These are phyloP conservation scores for Ascosphaera apis DNA, from an alignment of 2,329 filamentous ascomycete genomes.

Conservation along the genomic window DNA sequence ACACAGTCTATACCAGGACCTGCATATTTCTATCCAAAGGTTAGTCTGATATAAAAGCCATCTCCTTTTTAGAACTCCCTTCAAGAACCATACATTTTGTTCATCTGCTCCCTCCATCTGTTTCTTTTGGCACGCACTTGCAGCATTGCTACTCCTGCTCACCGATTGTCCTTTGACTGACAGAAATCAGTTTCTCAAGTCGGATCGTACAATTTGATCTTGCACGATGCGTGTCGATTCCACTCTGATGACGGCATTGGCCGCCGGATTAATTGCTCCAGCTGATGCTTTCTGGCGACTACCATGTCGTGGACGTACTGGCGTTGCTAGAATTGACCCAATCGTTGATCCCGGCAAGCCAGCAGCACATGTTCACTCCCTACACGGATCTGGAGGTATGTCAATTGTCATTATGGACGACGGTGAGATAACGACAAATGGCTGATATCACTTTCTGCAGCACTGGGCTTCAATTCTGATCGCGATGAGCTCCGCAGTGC, in stretches of 20 bases:
- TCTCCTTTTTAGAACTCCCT: too few relatives aligned
- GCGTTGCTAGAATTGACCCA: conserved; percentile 53
- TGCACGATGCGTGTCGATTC: background rate
- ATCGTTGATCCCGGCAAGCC: conserved; percentile 39
- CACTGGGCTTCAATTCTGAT: conserved; percentile 36
- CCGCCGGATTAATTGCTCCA: conserved; percentile 13
- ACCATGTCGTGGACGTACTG: conserved; percentile 51
- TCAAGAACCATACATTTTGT: too few relatives aligned
- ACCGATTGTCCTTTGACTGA: background rate
- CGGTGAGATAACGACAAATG: background rate
- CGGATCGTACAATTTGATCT: background rate
- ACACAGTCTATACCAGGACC: too few relatives aligned
- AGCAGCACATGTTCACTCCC: conserved; percentile 46
- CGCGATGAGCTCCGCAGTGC: conserved; percentile 34
- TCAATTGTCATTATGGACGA: conserved; percentile 7
- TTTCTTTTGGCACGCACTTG: too few relatives aligned
- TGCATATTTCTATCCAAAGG: too few relatives aligned
- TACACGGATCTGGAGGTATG: conserved; percentile 58
- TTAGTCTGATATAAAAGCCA: too few relatives aligned
- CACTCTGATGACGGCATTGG: conserved; percentile 4
- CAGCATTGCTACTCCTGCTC: too few relatives aligned
- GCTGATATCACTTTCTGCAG: conserved; percentile 27
- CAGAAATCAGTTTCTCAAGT: background rate
- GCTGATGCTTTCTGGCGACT: conserved; percentile 68
- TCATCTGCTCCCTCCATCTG: too few relatives aligned